Evolutionary conservation across 169 alveolate genomes (phyloP).

Genomic region (Cryptosporidium meleagridis): DNA sequence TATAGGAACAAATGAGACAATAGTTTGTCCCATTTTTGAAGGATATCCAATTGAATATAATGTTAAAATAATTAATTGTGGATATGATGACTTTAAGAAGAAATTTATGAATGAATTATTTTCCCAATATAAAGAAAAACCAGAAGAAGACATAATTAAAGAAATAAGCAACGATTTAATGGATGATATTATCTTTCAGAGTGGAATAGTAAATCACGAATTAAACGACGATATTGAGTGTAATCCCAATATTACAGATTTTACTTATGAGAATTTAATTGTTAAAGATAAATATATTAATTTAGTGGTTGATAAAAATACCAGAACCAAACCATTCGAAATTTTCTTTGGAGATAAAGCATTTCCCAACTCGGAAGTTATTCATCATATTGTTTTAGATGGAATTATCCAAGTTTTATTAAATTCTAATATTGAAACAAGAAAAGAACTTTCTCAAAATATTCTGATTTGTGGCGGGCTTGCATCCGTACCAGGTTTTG

Average conservation of each 20-base stretch:
- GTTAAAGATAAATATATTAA: constrained; percentile 1
- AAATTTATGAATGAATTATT: constrained; percentile 19
- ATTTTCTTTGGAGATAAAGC: constrained; percentile 47
- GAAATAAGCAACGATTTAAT: not conserved
- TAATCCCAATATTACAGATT: constrained; percentile 1
- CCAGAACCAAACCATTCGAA: constrained; percentile 52
- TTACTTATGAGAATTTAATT: constrained; percentile 18
- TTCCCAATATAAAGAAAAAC: constrained; percentile 19
- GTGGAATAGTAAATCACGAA: constrained; percentile 35
- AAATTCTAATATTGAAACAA: constrained; percentile 21
- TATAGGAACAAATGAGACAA: constrained; percentile 63
- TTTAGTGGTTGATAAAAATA: constrained; percentile 3
- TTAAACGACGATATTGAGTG: not conserved
- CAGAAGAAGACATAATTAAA: constrained; percentile 16
- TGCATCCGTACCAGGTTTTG: constrained; percentile 52
- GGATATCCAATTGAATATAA: constrained; percentile 47
- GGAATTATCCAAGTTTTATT: constrained; percentile 27
- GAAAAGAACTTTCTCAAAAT: constrained; percentile 59
- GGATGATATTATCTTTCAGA: constrained; percentile 52
- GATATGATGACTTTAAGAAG: constrained; percentile 17
- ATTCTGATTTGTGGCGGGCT: constrained; percentile 58
- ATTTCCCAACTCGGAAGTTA: not conserved
- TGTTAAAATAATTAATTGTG: constrained; percentile 12
- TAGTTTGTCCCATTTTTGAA: constrained; percentile 32
- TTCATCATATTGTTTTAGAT: constrained; percentile 38